Evolutionary conservation across 768 basidiomycete species (phyloP).

Genomic region (Favolaschia claudopus): DNA sequence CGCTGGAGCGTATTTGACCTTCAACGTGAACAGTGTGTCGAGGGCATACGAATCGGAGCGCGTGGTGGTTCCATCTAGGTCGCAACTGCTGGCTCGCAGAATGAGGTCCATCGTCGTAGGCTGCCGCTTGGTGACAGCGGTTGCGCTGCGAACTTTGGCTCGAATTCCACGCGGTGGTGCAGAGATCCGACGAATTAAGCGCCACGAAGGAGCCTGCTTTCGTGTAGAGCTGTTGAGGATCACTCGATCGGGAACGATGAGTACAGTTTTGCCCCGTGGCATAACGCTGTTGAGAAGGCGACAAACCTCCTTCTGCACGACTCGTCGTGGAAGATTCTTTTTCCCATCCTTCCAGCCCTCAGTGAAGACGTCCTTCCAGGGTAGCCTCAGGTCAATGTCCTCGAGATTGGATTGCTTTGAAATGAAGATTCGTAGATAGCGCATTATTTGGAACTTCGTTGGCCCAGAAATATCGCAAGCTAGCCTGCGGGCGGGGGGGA

Average conservation of each 20-base stretch:
- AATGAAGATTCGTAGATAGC: background rate
- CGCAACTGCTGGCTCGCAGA: background rate
- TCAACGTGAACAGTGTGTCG: background rate
- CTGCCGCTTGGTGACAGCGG: background rate
- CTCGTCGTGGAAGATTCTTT: background rate
- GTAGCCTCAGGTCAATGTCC: background rate
- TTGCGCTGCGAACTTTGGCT: background rate
- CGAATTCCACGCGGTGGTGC: constrained; percentile 3
- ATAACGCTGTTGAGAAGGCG: constrained; percentile 6
- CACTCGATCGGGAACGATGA: background rate
- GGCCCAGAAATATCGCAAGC: background rate
- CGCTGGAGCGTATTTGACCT: background rate
- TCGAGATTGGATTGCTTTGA: background rate
- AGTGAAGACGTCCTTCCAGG: background rate
- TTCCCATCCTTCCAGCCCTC: background rate
- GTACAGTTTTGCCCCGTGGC: background rate
- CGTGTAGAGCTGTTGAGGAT: background rate
- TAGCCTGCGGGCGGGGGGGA: constrained; percentile 4
- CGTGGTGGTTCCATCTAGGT: background rate
- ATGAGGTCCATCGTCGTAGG: background rate
- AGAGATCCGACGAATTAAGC: background rate
- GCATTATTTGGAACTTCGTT: background rate
- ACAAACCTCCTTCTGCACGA: background rate
- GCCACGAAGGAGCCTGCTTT: background rate
- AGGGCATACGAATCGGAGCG: background rate